Evolutionary conservation across 2,329 filamentous ascomycete species (phyloP).

Genomic region (Sordariomycetes sp.): DNA sequence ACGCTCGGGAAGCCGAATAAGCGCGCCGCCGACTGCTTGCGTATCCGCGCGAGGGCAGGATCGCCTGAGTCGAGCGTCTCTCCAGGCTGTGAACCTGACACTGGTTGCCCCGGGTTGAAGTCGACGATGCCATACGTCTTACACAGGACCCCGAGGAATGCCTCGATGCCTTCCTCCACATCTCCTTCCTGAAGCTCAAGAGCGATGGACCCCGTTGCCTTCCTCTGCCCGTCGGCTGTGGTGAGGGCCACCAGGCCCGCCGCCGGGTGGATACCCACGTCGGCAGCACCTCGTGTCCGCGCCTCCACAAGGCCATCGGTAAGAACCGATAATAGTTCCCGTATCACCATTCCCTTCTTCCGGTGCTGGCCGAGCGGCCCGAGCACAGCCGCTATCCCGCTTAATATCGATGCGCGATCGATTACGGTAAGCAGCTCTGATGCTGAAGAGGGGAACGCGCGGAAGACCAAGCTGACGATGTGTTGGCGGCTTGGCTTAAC

Average conservation of each 20-base stretch:
- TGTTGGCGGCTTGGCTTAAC: constrained; percentile 45
- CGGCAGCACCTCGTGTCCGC: constrained; percentile 83
- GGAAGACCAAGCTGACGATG: constrained; percentile 53
- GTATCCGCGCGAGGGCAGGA: constrained; percentile 41
- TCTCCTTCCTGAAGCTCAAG: constrained; percentile 52
- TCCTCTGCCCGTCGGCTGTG: constrained; percentile 31
- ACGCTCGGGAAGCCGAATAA: constrained; percentile 65
- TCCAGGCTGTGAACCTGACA: constrained; percentile 10
- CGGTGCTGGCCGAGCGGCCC: constrained; percentile 66
- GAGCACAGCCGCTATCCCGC: constrained; percentile 79
- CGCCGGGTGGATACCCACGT: constrained; percentile 89
- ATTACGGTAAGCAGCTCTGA: constrained; percentile 56
- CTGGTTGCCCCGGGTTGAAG: constrained; percentile 22
- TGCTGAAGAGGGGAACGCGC: constrained; percentile 54
- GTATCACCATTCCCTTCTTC: constrained; percentile 83
- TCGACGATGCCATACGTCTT: constrained; percentile 51
- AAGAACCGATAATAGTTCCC: constrained; percentile 71
- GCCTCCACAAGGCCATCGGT: constrained; percentile 82
- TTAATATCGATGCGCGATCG: constrained; percentile 67
- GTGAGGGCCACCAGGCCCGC: constrained; percentile 63
- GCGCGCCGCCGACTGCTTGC: constrained; percentile 42
- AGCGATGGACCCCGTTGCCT: constrained; percentile 33
- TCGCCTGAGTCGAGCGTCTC: constrained; percentile 16
- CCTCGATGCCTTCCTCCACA: constrained; percentile 52
- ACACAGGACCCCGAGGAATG: constrained; percentile 46